Evolutionary conservation across 2,329 filamentous ascomycete genomes (phyloP), one percentile per base, ranked within the genome.

Genomic region (Sarocladium brachiariae): DNA sequence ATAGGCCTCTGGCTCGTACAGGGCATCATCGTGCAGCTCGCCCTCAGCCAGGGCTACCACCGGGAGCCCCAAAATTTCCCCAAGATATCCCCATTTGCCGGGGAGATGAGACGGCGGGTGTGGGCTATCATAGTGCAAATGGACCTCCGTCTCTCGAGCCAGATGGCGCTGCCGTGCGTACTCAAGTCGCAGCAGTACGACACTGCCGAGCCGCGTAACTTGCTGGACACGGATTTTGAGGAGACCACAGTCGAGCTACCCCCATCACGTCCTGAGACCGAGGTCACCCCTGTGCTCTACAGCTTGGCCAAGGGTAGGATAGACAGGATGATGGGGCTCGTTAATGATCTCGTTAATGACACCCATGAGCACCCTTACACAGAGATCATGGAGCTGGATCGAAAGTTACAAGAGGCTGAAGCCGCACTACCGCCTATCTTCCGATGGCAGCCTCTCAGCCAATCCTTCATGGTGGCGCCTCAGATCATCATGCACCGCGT

Each of bases 111-210:
- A 24, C 63, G 73, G 21, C 62, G 73, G 8, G 52, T 67, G 0
- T 76, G 72, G 72, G 58, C 63, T 16, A 59, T 65, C 13, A 60
- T 74, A 1, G 62, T 62, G 39, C 67, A 70, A 58, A 56, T 71
- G 14, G 72, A 76, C 51, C 59, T 70, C 2, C 53, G 67, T 3
- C 60, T 70, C 4, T 70, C 70, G 0, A 67, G 66, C 19, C 69
- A 72, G 45, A 60, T 74, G 19, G 73, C 72, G 13, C 60, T 75
- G 37, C 73, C 73, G 2, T 64, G 68, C 3, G 63, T 73, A 54
- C 63, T 73, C 16, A 59, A 58, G 8, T 64, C 65, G 2, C 56
- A 63, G 21, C 62, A 68, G n/a, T 64, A 59, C 34, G 71, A 76
- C 51, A 70, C 70, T 0, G 54, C 58, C 8, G 63, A 69, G 50